Percentiles rank a stretch among this genome's conserved stretches.
These are phyloP conservation scores for Lepidium aucheri DNA, from an alignment of 345 rosid genomes.

Conservation along the genomic window DNA sequence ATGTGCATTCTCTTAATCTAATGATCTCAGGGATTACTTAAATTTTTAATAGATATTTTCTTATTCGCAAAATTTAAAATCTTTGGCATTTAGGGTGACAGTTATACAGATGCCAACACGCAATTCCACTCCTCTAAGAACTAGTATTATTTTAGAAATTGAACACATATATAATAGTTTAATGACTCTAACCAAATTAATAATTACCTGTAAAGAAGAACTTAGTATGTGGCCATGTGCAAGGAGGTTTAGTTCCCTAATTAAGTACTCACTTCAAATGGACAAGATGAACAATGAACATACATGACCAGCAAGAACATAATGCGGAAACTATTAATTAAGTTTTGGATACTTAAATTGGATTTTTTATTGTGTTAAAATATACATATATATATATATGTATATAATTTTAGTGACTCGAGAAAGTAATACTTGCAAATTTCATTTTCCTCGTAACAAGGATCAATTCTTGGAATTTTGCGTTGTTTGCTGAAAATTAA, in stretches of 20 bases:
- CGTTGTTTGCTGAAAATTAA: neutral
- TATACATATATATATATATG: too few relatives aligned
- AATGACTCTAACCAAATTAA: neutral
- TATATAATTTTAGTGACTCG: too few relatives aligned
- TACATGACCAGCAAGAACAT: neutral
- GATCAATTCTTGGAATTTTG: too few relatives aligned
- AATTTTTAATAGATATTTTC: neutral
- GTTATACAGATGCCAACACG: constrained; percentile 22
- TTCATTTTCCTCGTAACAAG: too few relatives aligned
- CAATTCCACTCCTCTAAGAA: constrained; percentile 9
- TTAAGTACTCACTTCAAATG: constrained; percentile 11
- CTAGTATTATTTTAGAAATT: neutral
- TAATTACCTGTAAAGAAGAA: constrained; percentile 25
- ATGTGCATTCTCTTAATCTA: constrained; percentile 30
- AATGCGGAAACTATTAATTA: neutral
- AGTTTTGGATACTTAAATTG: neutral
- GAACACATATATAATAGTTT: neutral
- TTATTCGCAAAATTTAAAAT: neutral
- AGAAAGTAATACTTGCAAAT: too few relatives aligned
- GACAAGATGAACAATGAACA: neutral
- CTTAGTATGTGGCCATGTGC: constrained; percentile 31
- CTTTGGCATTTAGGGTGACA: constrained; percentile 7
- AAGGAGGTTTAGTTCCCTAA: constrained; percentile 11
- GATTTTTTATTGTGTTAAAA: neutral
- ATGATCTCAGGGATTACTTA: constrained; percentile 4